Conservation (phyloP, 2,329 filamentous ascomycete genomes). For the Pseudogymnoascus sp. region DNA sequence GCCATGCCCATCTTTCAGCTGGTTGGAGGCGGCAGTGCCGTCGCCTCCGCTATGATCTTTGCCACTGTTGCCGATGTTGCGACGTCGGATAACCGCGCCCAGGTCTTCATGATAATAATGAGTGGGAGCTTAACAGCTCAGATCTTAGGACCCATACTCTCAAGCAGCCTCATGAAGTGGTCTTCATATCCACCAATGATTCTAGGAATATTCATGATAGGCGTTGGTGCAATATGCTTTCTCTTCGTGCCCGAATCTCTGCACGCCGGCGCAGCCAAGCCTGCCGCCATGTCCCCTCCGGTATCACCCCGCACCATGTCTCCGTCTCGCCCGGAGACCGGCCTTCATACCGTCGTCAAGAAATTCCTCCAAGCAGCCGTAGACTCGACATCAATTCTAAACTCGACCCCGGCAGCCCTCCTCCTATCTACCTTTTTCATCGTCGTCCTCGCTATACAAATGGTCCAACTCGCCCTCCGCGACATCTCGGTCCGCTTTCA, state of each 20-base stretch:
- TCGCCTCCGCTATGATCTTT: slow-evolving; percentile 27
- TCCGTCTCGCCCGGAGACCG: neutral
- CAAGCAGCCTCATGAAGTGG: slow-evolving; percentile 31
- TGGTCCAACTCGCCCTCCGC: slow-evolving; percentile 19
- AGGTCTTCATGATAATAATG: slow-evolving; percentile 30
- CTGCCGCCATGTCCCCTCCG: neutral
- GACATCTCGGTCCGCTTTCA: slow-evolving; percentile 25
- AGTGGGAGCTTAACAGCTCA: slow-evolving; percentile 28
- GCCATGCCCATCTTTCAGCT: slow-evolving; percentile 27
- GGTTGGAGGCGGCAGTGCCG: slow-evolving; percentile 32
- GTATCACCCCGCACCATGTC: neutral
- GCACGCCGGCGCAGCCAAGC: slow-evolving; percentile 18
- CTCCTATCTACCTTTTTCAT: slow-evolving; percentile 25
- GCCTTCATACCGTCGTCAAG: slow-evolving; percentile 11
- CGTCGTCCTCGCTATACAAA: slow-evolving; percentile 15
- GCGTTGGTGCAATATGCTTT: slow-evolving; percentile 19
- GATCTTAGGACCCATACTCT: slow-evolving; percentile 32
- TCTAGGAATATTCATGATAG: slow-evolving; percentile 16
- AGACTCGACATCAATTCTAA: slow-evolving; percentile 21
- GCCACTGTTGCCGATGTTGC: slow-evolving; percentile 34
- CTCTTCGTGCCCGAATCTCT: slow-evolving; percentile 28
- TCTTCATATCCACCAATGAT: slow-evolving; percentile 24
- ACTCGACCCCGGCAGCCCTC: slow-evolving; percentile 24
- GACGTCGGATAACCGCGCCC: slow-evolving; percentile 31
- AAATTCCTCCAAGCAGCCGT: slow-evolving; percentile 16